These are phyloP conservation scores for Caryopteris hybrid DNA, from an alignment of 305 asterid species.

Conservation along the genomic window DNA sequence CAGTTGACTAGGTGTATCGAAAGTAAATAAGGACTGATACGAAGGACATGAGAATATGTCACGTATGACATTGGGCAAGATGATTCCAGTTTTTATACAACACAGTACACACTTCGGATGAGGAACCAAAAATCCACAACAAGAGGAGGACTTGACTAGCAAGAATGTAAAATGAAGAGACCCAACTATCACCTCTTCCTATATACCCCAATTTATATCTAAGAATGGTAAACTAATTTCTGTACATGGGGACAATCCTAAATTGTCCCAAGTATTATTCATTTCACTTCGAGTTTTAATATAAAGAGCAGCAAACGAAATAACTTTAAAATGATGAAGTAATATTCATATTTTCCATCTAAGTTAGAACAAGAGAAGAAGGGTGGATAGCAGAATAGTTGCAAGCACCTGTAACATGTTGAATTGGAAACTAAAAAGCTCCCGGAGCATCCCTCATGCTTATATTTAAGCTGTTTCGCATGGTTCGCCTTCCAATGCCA, in stretches of 20 bases:
- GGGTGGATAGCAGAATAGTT: not conserved
- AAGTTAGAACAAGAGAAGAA: not conserved
- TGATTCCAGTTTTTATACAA: not conserved
- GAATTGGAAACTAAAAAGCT: conserved; percentile 35
- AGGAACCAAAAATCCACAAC: not conserved
- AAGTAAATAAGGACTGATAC: not conserved
- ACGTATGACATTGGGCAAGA: not conserved
- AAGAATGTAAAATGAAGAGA: not conserved
- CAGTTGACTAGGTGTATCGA: not conserved
- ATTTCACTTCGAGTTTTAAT: too few relatives aligned
- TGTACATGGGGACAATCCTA: not conserved
- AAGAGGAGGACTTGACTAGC: not conserved
- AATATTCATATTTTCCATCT: not conserved
- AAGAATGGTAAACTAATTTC: too few relatives aligned
- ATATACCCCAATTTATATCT: not conserved
- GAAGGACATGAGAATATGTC: not conserved
- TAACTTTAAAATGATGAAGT: too few relatives aligned
- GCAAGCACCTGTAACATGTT: conserved; percentile 26
- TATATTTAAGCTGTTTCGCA: conserved; percentile 89
- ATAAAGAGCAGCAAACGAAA: too few relatives aligned
- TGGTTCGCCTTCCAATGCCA: conserved; percentile 93
- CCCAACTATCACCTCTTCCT: not conserved
- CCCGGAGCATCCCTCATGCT: conserved; percentile 95
- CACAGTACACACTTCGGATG: not conserved
- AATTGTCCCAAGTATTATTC: too few relatives aligned